Evolutionary conservation across 1,284 basidiomycete genomes (phyloP).

Genomic region (Tilletiaria anomala): DNA sequence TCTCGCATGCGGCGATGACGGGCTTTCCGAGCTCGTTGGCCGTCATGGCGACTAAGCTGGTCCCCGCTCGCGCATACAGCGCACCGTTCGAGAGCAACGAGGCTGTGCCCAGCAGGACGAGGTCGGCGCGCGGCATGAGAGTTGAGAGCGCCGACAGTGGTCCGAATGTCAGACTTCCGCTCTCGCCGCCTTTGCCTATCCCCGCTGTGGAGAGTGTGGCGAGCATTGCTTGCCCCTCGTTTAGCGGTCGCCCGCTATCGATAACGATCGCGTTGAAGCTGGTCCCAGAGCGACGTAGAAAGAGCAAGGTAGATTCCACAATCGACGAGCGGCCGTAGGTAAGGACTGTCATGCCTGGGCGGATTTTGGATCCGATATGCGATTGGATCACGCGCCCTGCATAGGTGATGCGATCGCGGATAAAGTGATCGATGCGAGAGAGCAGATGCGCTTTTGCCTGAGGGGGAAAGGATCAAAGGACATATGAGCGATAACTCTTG

Average conservation of each 20-base stretch:
- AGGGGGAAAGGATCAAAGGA: slow-evolving; percentile 1
- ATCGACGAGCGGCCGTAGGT: slow-evolving; percentile 91
- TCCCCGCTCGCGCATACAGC: slow-evolving; percentile 84
- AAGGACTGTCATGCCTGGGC: slow-evolving; percentile 77
- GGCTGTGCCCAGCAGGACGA: slow-evolving; percentile 80
- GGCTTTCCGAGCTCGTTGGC: slow-evolving; percentile 76
- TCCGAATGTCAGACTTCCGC: slow-evolving; percentile 74
- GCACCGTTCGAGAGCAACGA: slow-evolving; percentile 88
- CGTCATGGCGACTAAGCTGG: slow-evolving; percentile 90
- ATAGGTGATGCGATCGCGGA: slow-evolving; percentile 79
- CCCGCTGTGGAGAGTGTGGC: slow-evolving; percentile 47
- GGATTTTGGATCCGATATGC: slow-evolving; percentile 71
- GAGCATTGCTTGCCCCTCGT: slow-evolving; percentile 48
- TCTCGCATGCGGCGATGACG: slow-evolving; percentile 92
- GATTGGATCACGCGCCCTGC: slow-evolving; percentile 88
- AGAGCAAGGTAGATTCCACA: slow-evolving; percentile 72
- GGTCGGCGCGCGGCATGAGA: slow-evolving; percentile 61
- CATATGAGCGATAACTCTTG: background rate
- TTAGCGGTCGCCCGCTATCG: slow-evolving; percentile 83
- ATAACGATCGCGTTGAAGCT: slow-evolving; percentile 80
- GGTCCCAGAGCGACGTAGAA: slow-evolving; percentile 49
- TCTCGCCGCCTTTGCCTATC: too few relatives aligned
- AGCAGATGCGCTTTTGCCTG: slow-evolving; percentile 77
- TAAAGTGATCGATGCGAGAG: slow-evolving; percentile 78
- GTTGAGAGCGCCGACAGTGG: slow-evolving; percentile 76